Evolutionary conservation across 805 yeast genomes (phyloP).

Genomic region (Schwanniomyces sp.): DNA sequence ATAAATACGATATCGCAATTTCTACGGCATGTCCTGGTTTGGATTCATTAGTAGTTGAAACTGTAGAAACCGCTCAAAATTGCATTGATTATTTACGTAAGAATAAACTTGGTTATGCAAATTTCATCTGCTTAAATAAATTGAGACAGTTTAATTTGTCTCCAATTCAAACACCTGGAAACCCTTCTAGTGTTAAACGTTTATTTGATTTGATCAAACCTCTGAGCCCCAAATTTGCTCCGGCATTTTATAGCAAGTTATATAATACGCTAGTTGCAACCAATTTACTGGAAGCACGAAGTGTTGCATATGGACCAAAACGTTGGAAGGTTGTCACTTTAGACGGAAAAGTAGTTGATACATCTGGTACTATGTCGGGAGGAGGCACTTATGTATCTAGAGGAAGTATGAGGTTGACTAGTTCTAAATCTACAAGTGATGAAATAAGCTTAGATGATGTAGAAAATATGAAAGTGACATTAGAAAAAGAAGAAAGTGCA

Average conservation of each 20-base stretch:
- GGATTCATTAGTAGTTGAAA: slow-evolving; percentile 91
- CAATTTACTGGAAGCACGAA: slow-evolving; percentile 75
- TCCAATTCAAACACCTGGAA: slow-evolving; percentile 66
- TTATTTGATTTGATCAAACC: slow-evolving; percentile 81
- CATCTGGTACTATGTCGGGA: slow-evolving; percentile 95
- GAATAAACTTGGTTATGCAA: slow-evolving; percentile 84
- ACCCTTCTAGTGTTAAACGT: slow-evolving; percentile 65
- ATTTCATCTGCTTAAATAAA: slow-evolving; percentile 78
- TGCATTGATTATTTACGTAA: slow-evolving; percentile 79
- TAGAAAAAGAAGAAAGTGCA: slow-evolving; percentile 52
- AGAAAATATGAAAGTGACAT: slow-evolving; percentile 50
- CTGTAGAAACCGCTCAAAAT: slow-evolving; percentile 57
- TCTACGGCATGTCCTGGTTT: slow-evolving; percentile 92
- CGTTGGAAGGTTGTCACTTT: slow-evolving; percentile 89
- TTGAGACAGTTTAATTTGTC: slow-evolving; percentile 60
- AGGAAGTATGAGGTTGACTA: slow-evolving; percentile 73
- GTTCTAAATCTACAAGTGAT: slow-evolving; percentile 26
- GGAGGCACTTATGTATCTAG: slow-evolving; percentile 75
- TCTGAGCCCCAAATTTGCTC: slow-evolving; percentile 63
- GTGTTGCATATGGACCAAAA: slow-evolving; percentile 79
- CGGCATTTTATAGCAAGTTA: slow-evolving; percentile 87
- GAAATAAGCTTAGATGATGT: slow-evolving; percentile 60
- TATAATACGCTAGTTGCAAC: slow-evolving; percentile 86
- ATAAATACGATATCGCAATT: slow-evolving; percentile 85
- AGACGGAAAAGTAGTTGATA: slow-evolving; percentile 89